Evolutionary conservation across 805 yeast species (phyloP).

Genomic region (Candida palmyrensis): DNA sequence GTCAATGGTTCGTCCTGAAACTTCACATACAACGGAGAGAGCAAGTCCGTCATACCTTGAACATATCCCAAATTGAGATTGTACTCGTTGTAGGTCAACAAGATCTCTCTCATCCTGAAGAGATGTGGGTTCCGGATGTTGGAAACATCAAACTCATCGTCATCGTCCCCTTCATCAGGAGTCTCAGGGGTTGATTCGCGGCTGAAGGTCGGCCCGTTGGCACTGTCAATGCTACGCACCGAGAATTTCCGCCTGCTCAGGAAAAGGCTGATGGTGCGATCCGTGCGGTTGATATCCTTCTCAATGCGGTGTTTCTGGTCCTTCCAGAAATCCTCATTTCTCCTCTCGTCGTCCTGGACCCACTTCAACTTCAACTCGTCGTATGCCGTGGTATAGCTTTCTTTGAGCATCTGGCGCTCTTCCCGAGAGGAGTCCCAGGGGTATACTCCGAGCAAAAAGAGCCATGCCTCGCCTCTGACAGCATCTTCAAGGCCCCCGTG

Average conservation of each 20-base stretch:
- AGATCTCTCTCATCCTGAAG: slow-evolving; percentile 64
- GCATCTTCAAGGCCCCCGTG: slow-evolving; percentile 75
- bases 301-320: slow-evolving; percentile 89
- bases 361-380: slow-evolving; percentile 65
- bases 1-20: slow-evolving; percentile 69
- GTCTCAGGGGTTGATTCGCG: slow-evolving; percentile 28
- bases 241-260: slow-evolving; percentile 33
- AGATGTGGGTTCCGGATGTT: slow-evolving; percentile 74
- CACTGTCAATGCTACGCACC: slow-evolving; percentile 28
- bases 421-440: slow-evolving; percentile 81
- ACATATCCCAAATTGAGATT: slow-evolving; percentile 87
- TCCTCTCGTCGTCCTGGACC: slow-evolving; percentile 49
- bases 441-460: slow-evolving; percentile 72
- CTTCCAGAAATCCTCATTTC: slow-evolving; percentile 63
- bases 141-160: slow-evolving; percentile 53
- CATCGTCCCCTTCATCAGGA: slow-evolving; percentile 29
- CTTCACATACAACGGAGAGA: slow-evolving; percentile 74
- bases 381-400: slow-evolving; percentile 57
- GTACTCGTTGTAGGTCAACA: slow-evolving; percentile 81
- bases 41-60: slow-evolving; percentile 95
- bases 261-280: slow-evolving; percentile 68
- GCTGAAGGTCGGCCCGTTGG: slow-evolving; percentile 9
- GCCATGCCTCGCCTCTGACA: slow-evolving; percentile 77
- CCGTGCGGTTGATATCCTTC: slow-evolving; percentile 91
- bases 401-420: slow-evolving; percentile 58